Evolutionary conservation across 805 yeast genomes (phyloP), one percentile per base, ranked within the genome.

Genomic region (Grigorovia humatica): DNA sequence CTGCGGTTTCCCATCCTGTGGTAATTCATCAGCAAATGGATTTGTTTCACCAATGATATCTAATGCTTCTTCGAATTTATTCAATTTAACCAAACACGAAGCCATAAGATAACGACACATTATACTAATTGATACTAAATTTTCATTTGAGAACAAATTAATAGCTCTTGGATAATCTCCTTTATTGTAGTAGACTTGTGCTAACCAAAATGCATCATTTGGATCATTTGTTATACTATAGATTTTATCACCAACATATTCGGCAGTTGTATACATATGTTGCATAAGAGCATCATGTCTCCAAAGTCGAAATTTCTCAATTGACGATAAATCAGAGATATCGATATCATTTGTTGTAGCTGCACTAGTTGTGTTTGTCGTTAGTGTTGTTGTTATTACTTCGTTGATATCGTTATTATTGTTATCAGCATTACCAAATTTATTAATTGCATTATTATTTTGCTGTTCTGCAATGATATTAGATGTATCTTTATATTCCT

Each of bases 151-250:
- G 19, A 91, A 73, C 44, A 90, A 67, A 55, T 82, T 82, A 49
- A 88, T 78, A 1, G 95, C 96, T 38, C 96, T 74, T 43, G 83
- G 76, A 66, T 80, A 89, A 62, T 85, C 80, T 11, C 91, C 91
- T 51, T 80, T 80, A 51, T 81, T 73, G 66, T 81, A 88, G 65
- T 85, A 82, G 4, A 86, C 95, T 70, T 91, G 96, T 0, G 96
- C 96, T 32, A 91, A 74, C 96, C 97, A 90, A 67, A 88, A 91
- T 11, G 96, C 96, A 65, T 91, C 98, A 61, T 84, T 87, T 13
- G 96, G 85, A 62, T 90, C 96, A 53, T 77, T 76, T 0, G 97
- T 89, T 54, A 93, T 70, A 1, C 89, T 79, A 44, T 88, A 75
- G 8, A 93, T 87, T 60, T 90, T 91, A 69, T 93, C 96, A 15